These are phyloP conservation scores for Botrytis fabae DNA, from an alignment of 2,329 filamentous ascomycete genomes.

Conservation along the genomic window DNA sequence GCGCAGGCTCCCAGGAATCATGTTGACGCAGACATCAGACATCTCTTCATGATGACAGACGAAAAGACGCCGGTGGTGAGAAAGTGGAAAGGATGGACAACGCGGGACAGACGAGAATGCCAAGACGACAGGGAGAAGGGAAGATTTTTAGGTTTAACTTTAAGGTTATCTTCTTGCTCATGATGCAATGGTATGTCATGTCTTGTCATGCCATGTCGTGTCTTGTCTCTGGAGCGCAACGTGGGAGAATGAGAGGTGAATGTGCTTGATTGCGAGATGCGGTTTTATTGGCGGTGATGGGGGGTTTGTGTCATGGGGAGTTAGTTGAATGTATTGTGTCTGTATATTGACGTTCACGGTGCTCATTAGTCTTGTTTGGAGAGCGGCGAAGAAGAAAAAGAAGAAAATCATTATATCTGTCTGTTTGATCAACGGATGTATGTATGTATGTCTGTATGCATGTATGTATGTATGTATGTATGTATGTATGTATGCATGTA, in stretches of 20 bases:
- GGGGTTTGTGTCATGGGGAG: background rate
- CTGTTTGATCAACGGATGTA: background rate
- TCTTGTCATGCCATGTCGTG: background rate
- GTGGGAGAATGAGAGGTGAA: background rate
- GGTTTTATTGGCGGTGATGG: background rate
- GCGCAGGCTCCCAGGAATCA: background rate
- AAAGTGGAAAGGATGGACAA: background rate
- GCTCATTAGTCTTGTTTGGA: background rate
- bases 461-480: background rate
- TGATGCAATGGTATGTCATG: background rate
- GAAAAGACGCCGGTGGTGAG: background rate
- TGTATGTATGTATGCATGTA: background rate
- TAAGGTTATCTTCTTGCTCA: constrained; percentile 1
- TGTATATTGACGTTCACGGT: background rate
- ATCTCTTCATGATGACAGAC: background rate
- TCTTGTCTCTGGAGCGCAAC: background rate
- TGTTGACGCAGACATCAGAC: background rate
- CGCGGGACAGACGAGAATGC: background rate
- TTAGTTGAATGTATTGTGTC: background rate
- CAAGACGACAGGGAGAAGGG: constrained; percentile 1
- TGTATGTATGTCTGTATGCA: background rate
- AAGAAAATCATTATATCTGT: background rate
- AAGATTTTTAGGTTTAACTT: constrained; percentile 16
- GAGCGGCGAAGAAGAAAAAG: background rate
- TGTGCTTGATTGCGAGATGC: too few relatives aligned